These are phyloP conservation scores for Lepraria neglecta DNA, from an alignment of 495 filamentous ascomycete genomes.

Conservation along the genomic window DNA sequence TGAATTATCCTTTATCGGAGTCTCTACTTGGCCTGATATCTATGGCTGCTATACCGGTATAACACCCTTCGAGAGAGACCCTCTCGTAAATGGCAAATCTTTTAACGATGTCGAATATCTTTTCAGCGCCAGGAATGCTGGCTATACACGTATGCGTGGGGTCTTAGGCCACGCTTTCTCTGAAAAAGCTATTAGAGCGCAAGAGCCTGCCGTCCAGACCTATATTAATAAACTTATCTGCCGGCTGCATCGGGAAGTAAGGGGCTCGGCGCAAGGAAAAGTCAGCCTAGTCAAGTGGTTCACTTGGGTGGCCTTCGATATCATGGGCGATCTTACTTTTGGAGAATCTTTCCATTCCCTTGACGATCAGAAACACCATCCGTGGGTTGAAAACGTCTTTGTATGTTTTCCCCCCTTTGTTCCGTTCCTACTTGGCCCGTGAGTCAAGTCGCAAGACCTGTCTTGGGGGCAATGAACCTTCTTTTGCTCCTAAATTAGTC, in stretches of 20 bases:
- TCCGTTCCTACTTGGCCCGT: no score
- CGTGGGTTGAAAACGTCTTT: slow-evolving; percentile 34
- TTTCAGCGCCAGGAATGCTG: slow-evolving; percentile 33
- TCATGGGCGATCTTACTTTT: slow-evolving; percentile 52
- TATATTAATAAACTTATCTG: slow-evolving; percentile 37
- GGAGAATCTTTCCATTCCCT: slow-evolving; percentile 48
- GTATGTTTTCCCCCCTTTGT: slow-evolving; percentile 19
- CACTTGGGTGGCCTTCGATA: slow-evolving; percentile 40
- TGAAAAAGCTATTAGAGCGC: slow-evolving; percentile 40
- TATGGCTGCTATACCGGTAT: slow-evolving; percentile 41
- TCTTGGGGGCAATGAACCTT: no score
- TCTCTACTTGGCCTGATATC: slow-evolving; percentile 53
- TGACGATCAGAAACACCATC: slow-evolving; percentile 37
- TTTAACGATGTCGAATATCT: slow-evolving; percentile 24
- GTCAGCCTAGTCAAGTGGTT: slow-evolving; percentile 10
- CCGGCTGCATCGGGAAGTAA: slow-evolving; percentile 19
- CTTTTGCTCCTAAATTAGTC: no score
- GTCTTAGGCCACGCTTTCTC: slow-evolving; percentile 46
- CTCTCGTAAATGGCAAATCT: slow-evolving; percentile 41
- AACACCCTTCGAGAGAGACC: slow-evolving; percentile 36
- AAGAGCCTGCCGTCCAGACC: slow-evolving; percentile 40
- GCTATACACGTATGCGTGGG: slow-evolving; percentile 41
- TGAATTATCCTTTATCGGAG: slow-evolving; percentile 49
- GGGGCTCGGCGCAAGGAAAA: background rate
- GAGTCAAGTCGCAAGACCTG: no score